Percentiles rank a stretch among this genome's conserved stretches.
These are phyloP conservation scores for Didymella exigua DNA, from an alignment of 2,329 filamentous ascomycete genomes.

Conservation along the genomic window DNA sequence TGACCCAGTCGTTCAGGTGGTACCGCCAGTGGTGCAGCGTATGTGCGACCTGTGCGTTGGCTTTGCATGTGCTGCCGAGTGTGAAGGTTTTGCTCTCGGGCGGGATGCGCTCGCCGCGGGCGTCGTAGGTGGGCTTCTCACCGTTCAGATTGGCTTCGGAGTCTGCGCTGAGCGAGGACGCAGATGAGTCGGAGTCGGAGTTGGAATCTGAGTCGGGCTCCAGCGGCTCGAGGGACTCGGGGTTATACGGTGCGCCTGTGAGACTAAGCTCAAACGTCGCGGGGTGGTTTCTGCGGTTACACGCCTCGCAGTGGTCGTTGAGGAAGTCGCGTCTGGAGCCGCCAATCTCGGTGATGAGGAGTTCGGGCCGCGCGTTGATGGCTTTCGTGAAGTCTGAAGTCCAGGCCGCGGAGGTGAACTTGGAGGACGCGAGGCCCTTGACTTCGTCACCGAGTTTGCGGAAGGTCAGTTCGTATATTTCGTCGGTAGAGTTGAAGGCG, in stretches of 20 bases:
- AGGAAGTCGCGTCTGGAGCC: slow-evolving; percentile 20
- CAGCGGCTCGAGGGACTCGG: slow-evolving; percentile 69
- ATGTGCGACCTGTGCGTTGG: slow-evolving; percentile 72
- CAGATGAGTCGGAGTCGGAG: slow-evolving; percentile 23
- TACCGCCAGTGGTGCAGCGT: slow-evolving; percentile 76
- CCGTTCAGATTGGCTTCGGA: slow-evolving; percentile 27
- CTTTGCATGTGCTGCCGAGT: slow-evolving; percentile 56
- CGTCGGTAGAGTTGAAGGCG: slow-evolving; percentile 66
- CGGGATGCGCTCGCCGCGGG: slow-evolving; percentile 35
- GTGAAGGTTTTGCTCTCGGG: slow-evolving; percentile 38
- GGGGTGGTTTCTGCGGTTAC: slow-evolving; percentile 71
- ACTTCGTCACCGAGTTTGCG: slow-evolving; percentile 74
- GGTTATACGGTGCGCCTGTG: slow-evolving; percentile 68
- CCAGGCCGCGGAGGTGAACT: slow-evolving; percentile 76
- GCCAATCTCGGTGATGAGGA: slow-evolving; percentile 48
- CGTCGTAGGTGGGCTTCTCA: slow-evolving; percentile 34
- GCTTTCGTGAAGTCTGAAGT: slow-evolving; percentile 68
- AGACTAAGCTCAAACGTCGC: slow-evolving; percentile 70
- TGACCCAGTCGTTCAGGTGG: slow-evolving; percentile 73
- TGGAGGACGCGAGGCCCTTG: slow-evolving; percentile 69
- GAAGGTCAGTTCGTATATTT: slow-evolving; percentile 72
- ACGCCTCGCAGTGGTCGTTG: slow-evolving; percentile 66
- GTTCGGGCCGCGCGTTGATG: slow-evolving; percentile 67
- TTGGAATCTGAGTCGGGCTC: slow-evolving; percentile 47
- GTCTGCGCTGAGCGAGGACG: slow-evolving; percentile 34